phyloP scores from a whole-genome alignment of 192 early-diverging fungal species.

The Geosiphon pyriformis region DNA sequence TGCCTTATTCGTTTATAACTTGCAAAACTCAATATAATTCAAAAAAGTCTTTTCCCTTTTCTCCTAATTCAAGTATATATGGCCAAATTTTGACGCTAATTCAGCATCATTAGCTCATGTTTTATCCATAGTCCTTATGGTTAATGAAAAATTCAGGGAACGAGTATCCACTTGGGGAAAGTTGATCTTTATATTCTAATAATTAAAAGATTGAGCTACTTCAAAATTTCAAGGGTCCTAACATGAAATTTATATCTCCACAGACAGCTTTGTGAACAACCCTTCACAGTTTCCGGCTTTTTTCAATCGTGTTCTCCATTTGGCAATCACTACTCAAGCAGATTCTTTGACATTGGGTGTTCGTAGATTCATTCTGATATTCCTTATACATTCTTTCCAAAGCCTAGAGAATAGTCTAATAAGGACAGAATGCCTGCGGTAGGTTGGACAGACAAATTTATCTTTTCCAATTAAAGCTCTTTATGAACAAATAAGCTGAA shows the following conservation, averaged over 20 bases:
- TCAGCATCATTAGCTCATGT: slow-evolving; percentile 49
- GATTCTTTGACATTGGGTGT: slow-evolving; percentile 30
- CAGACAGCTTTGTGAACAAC: slow-evolving; percentile 35
- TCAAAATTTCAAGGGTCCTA: too few relatives aligned
- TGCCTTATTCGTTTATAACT: too few relatives aligned
- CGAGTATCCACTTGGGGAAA: slow-evolving; percentile 58
- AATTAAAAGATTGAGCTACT: too few relatives aligned
- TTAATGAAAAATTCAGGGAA: slow-evolving; percentile 89
- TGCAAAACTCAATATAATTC: too few relatives aligned
- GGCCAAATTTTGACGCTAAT: slow-evolving; percentile 58
- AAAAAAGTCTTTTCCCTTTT: too few relatives aligned
- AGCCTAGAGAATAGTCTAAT: slow-evolving; percentile 76
- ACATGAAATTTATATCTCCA: too few relatives aligned
- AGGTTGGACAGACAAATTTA: background rate
- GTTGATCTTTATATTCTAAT: background rate
- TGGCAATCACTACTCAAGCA: slow-evolving; percentile 35
- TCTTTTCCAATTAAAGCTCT: background rate
- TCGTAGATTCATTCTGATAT: slow-evolving; percentile 57
- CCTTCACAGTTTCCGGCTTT: slow-evolving; percentile 52
- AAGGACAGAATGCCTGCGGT: slow-evolving; percentile 70
- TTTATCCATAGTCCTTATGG: slow-evolving; percentile 75
- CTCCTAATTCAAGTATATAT: slow-evolving; percentile 65
- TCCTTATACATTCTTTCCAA: slow-evolving; percentile 79
- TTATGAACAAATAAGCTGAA: background rate
- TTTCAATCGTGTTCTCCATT: slow-evolving; percentile 47